phyloP scores from a whole-genome alignment of 2,329 filamentous ascomycete genomes.

The Zasmidium citrigriseum region DNA sequence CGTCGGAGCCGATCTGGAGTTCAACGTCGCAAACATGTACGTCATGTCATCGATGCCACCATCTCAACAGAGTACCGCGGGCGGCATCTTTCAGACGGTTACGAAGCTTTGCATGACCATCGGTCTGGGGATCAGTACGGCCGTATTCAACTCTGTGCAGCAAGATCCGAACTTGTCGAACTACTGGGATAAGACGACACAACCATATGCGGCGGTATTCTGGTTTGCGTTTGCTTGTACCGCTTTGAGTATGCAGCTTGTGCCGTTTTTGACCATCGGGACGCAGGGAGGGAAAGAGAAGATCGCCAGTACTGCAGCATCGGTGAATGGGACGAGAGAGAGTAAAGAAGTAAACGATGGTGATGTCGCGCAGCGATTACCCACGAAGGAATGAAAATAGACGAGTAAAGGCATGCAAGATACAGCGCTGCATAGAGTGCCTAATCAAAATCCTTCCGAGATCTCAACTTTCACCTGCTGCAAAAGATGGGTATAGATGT shows the following conservation, averaged over 20 bases:
- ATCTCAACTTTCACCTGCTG: neutral
- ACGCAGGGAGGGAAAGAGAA: conserved; percentile 51
- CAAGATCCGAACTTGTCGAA: conserved; percentile 35
- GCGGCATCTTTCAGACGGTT: conserved; percentile 68
- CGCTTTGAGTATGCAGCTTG: conserved; percentile 46
- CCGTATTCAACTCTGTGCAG: conserved; percentile 55
- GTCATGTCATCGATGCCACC: conserved; percentile 65
- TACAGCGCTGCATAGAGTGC: no score
- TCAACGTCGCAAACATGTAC: conserved; percentile 73
- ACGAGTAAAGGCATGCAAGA: no score
- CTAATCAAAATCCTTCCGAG: neutral
- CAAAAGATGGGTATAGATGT: no score
- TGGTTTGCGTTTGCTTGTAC: conserved; percentile 52
- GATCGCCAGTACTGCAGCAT: neutral
- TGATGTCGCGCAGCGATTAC: neutral
- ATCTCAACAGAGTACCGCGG: conserved; percentile 66
- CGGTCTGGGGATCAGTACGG: conserved; percentile 63
- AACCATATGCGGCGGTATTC: conserved; percentile 55
- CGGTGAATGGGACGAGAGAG: neutral
- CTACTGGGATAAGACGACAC: conserved; percentile 46
- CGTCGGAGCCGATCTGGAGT: conserved; percentile 68
- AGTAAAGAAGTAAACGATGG: neutral
- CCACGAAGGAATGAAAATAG: neutral
- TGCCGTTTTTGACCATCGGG: conserved; percentile 55
- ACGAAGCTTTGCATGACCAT: conserved; percentile 62